phyloP scores from a whole-genome alignment of 768 basidiomycete genomes.

The Macrolepiota dolichaula region DNA sequence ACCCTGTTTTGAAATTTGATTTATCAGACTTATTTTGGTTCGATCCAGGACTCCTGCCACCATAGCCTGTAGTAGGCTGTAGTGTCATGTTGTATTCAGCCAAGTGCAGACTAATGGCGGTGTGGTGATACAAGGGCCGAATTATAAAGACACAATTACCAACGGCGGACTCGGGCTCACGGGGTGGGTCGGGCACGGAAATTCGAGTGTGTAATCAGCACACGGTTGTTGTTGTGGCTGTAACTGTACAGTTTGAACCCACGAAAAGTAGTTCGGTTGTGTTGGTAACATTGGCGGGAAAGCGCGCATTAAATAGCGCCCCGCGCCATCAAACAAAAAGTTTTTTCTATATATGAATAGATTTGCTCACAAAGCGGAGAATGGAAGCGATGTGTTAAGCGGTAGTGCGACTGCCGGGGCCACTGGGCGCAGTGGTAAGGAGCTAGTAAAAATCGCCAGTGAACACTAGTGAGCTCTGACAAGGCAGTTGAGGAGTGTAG shows the following conservation, averaged over 20 bases:
- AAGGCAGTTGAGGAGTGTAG: neutral
- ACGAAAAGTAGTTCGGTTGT: conserved; percentile 2
- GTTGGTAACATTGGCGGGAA: neutral
- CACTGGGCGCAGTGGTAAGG: neutral
- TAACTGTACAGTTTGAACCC: conserved; percentile 9
- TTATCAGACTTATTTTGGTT: neutral
- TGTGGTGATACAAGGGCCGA: neutral
- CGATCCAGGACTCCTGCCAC: conserved; percentile 5
- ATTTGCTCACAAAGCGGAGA: conserved; percentile 8
- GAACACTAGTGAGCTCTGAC: neutral
- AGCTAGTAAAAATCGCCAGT: too few species aligned
- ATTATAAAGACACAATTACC: neutral
- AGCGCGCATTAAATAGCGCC: neutral
- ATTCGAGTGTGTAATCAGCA: neutral
- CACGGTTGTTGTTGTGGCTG: neutral
- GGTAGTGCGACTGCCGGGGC: neutral
- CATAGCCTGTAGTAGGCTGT: too few species aligned
- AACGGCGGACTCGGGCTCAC: neutral
- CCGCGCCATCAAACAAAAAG: conserved; percentile 11
- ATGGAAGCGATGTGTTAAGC: conserved; percentile 7
- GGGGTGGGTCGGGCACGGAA: neutral
- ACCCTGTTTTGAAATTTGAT: conserved; percentile 11
- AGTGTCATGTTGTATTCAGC: neutral
- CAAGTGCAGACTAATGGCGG: neutral
- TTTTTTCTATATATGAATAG: conserved; percentile 12